Conservation (phyloP, 1,284 basidiomycete species). For the Moesziomyces sp. region DNA sequence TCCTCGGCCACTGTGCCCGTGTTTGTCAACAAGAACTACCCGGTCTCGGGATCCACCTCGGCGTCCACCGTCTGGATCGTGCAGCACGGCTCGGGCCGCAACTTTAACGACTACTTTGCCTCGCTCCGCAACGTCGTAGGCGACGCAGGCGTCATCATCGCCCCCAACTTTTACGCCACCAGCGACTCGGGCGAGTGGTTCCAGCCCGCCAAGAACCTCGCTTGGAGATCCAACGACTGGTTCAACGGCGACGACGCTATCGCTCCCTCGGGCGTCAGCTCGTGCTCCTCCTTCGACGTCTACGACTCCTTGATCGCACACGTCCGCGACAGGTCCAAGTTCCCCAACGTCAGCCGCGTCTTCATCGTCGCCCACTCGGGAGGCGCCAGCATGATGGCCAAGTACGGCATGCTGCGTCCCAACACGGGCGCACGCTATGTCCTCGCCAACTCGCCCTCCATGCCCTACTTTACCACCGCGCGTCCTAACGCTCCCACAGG, state of each 20-base stretch:
- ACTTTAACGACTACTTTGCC: constrained; percentile 48
- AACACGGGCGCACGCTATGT: constrained; percentile 24
- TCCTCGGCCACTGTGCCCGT: constrained; percentile 25
- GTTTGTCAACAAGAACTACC: constrained; percentile 48
- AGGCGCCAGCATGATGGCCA: constrained; percentile 42
- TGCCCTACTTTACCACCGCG: constrained; percentile 51
- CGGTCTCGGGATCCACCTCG: constrained; percentile 8
- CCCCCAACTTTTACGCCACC: constrained; percentile 39
- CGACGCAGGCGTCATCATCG: constrained; percentile 34
- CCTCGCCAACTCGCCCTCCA: constrained; percentile 47
- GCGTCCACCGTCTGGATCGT: constrained; percentile 41
- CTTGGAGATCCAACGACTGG: constrained; percentile 35
- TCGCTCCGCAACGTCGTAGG: constrained; percentile 34
- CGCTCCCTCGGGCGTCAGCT: constrained; percentile 9
- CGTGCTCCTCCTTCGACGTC: constrained; percentile 50
- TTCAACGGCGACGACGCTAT: constrained; percentile 31
- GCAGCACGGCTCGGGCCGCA: constrained; percentile 42
- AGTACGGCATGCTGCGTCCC: constrained; percentile 41
- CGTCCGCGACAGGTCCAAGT: constrained; percentile 34
- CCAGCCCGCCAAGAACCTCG: constrained; percentile 20
- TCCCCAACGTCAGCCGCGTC: constrained; percentile 35
- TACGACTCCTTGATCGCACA: constrained; percentile 39
- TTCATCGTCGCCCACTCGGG: constrained; percentile 46
- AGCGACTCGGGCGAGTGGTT: constrained; percentile 25
- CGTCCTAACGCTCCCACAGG: constrained; percentile 15